phyloP scores from a whole-genome alignment of 2,329 filamentous ascomycete species.

The Fusarium haematococcum region DNA sequence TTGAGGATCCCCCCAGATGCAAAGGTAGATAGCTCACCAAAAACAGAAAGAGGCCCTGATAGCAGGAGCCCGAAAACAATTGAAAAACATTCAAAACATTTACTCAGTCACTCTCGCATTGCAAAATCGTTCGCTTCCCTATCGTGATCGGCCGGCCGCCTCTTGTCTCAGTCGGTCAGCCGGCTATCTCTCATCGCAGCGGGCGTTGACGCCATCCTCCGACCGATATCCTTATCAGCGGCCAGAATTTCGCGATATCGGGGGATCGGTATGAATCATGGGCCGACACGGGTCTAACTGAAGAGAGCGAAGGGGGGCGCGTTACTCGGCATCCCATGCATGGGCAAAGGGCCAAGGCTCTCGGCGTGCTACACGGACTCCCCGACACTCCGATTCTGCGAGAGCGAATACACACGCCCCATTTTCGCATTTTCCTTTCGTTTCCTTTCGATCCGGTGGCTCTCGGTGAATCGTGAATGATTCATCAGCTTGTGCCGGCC shows the following conservation, averaged over 20 bases:
- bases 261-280: conserved; percentile 33
- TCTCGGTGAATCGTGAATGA: conserved; percentile 29
- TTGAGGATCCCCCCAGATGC: conserved; percentile 6
- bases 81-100: conserved; percentile 39
- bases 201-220: conserved; percentile 24
- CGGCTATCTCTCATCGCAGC: conserved; percentile 21
- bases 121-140: background rate
- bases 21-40: conserved; percentile 40
- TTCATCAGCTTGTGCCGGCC: conserved; percentile 36
- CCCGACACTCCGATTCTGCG: background rate
- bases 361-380: conserved; percentile 8
- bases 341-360: background rate
- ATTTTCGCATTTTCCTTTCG: background rate
- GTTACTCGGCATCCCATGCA: conserved; percentile 9
- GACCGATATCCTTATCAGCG: conserved; percentile 35
- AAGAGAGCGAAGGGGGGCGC: conserved; percentile 15
- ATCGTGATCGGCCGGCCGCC: conserved; percentile 2
- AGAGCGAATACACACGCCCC: conserved; percentile 4
- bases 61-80: conserved; percentile 21
- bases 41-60: conserved; percentile 22
- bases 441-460: conserved; percentile 17
- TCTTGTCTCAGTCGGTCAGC: conserved; percentile 10
- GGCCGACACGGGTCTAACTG: conserved; percentile 31
- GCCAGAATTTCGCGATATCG: conserved; percentile 37
- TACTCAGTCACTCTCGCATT: conserved; percentile 9